These are phyloP conservation scores for Tulasnella sp. DNA, from an alignment of 768 basidiomycete species.

Conservation along the genomic window DNA sequence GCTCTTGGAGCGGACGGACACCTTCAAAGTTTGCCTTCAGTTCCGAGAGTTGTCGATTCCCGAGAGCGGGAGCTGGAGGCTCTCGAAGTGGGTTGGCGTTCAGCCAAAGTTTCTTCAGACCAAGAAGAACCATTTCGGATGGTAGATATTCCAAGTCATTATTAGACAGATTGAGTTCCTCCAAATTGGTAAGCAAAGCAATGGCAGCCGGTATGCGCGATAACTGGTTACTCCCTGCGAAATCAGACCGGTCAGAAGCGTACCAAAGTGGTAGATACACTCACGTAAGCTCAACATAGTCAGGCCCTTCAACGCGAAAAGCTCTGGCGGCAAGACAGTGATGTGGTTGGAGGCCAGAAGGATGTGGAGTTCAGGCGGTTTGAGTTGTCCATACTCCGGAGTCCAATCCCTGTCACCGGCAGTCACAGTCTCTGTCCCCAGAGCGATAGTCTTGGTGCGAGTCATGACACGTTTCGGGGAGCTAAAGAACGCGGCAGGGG, in stretches of 20 bases:
- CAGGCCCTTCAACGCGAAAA: constrained; percentile 45
- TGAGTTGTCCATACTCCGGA: constrained; percentile 21
- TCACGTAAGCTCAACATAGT: constrained; percentile 52
- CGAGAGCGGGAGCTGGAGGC: constrained; percentile 23
- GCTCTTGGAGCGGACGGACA: constrained; percentile 21
- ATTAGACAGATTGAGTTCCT: constrained; percentile 46
- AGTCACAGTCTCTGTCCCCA: neutral
- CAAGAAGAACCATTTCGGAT: constrained; percentile 48
- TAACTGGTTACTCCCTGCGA: constrained; percentile 44
- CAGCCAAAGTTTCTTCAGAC: constrained; percentile 36
- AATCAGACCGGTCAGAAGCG: neutral
- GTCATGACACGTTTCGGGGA: neutral
- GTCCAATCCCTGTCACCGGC: neutral
- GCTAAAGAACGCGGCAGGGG: constrained; percentile 22
- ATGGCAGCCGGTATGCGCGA: constrained; percentile 53
- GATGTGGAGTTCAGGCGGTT: constrained; percentile 35
- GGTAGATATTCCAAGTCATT: constrained; percentile 51
- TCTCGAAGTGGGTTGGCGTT: constrained; percentile 49
- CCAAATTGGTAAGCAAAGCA: constrained; percentile 37
- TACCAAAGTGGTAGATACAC: constrained; percentile 23
- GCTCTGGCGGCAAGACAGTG: constrained; percentile 38
- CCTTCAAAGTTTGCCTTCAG: neutral
- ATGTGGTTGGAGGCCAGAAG: constrained; percentile 47
- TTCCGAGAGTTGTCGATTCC: neutral
- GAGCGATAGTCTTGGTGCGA: neutral